phyloP scores from a whole-genome alignment of 1,139 yeast species.

The Wickerhamomyces sp. region DNA sequence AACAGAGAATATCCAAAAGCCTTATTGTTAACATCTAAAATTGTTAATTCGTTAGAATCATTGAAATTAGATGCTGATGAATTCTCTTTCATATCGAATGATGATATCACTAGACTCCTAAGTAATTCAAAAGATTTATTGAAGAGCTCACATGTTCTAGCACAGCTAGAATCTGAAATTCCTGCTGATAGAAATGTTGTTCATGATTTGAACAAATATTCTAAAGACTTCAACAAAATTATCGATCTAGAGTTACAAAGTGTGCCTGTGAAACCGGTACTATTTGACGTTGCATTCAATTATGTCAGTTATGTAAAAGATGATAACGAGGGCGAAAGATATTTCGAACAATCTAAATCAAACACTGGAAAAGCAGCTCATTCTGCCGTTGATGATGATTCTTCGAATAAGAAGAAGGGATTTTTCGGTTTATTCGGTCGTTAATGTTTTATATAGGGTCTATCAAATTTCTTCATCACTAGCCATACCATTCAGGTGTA shows the following conservation, averaged over 20 bases:
- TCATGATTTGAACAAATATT: conserved; percentile 6
- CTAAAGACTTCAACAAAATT: conserved; percentile 6
- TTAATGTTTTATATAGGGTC: too few species aligned
- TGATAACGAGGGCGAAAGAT: conserved; percentile 2
- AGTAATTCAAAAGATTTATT: conserved; percentile 29
- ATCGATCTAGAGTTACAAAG: conserved; percentile 35
- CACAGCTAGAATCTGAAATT: conserved; percentile 40
- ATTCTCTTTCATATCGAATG: conserved; percentile 32
- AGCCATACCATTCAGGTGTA: too few species aligned
- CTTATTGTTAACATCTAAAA: conserved; percentile 42
- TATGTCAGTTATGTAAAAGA: conserved; percentile 49
- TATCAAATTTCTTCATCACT: background rate
- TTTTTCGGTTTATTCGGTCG: conserved; percentile 45
- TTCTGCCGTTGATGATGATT: conserved; percentile 3
- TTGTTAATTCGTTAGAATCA: conserved; percentile 27
- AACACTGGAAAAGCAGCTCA: background rate
- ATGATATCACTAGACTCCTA: conserved; percentile 31
- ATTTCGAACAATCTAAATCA: background rate
- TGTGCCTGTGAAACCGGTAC: conserved; percentile 76
- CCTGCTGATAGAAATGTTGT: conserved; percentile 11
- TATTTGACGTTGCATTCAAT: conserved; percentile 85
- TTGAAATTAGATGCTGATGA: conserved; percentile 14
- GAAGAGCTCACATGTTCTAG: conserved; percentile 44
- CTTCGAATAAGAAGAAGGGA: conserved; percentile 36
- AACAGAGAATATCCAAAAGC: conserved; percentile 47